Percentiles rank a stretch among this genome's conserved stretches.
Conservation (phyloP, 2,329 filamentous ascomycete species). For the Hypomyces perniciosus region DNA sequence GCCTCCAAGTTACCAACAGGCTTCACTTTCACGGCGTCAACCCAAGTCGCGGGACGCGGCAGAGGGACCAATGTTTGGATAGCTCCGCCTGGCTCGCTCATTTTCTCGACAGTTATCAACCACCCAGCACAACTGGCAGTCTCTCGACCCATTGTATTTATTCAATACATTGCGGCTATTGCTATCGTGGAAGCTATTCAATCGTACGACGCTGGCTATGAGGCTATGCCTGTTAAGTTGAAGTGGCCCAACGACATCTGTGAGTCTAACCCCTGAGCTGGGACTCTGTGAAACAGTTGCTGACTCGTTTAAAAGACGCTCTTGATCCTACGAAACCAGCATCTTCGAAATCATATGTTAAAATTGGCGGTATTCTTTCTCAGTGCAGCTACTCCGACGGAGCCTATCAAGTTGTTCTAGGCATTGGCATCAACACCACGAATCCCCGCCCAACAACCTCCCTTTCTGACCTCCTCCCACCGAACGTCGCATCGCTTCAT, state of each 20-base stretch:
- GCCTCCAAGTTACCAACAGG: constrained; percentile 72
- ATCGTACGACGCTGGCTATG: constrained; percentile 70
- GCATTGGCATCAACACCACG: constrained; percentile 78
- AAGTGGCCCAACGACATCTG: constrained; percentile 99
- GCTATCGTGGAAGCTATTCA: constrained; percentile 81
- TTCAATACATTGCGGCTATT: constrained; percentile 88
- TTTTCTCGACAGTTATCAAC: constrained; percentile 83
- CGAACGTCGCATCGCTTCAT: constrained; percentile 50
- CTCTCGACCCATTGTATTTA: constrained; percentile 77
- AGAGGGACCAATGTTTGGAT: constrained; percentile 94
- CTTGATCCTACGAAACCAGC: constrained; percentile 53
- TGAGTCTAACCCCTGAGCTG: constrained; percentile 29
- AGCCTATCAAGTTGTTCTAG: constrained; percentile 78
- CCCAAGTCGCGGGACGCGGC: constrained; percentile 80
- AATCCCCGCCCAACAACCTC: constrained; percentile 85
- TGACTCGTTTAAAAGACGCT: constrained; percentile 43
- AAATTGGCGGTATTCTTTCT: constrained; percentile 88
- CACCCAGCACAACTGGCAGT: constrained; percentile 69
- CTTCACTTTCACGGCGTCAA: constrained; percentile 83
- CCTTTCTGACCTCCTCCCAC: constrained; percentile 64
- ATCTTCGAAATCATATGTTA: constrained; percentile 57
- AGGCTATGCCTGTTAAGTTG: constrained; percentile 69
- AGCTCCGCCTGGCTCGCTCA: constrained; percentile 75
- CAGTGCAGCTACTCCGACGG: constrained; percentile 76
- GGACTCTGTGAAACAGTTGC: neutral